phyloP scores from a whole-genome alignment of 75 land plant genomes.

The Sequoia sempervirens region DNA sequence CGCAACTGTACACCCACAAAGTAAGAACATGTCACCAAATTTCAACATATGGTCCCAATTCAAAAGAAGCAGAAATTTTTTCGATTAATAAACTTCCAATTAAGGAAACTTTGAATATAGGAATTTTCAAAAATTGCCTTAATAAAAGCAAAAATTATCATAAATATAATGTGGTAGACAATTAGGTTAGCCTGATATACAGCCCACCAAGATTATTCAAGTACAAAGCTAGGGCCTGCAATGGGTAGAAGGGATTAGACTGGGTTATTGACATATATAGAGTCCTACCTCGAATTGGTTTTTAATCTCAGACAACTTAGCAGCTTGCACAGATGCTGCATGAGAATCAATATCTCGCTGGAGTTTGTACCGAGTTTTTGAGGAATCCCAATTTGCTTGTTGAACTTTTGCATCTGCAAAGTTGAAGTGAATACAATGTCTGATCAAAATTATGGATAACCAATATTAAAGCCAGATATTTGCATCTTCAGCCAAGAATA shows the following conservation, averaged over 20 bases:
- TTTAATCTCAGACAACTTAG: conserved; percentile 58
- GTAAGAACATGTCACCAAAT: neutral
- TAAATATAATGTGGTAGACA: neutral
- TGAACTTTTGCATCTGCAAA: conserved; percentile 62
- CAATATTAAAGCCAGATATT: neutral
- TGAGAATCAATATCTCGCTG: conserved; percentile 71
- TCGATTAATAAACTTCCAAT: neutral
- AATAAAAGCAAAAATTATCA: neutral
- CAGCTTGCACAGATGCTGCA: conserved; percentile 39
- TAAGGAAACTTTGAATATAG: neutral
- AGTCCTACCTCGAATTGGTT: conserved; percentile 48
- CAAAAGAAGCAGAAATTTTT: neutral
- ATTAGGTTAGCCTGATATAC: neutral
- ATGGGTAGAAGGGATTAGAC: neutral
- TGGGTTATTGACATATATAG: neutral
- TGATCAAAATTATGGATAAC: neutral
- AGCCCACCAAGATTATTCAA: neutral
- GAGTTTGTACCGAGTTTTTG: conserved; percentile 73
- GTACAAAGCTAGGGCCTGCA: neutral
- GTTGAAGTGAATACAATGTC: neutral
- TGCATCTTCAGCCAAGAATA: neutral
- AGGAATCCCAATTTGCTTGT: conserved; percentile 70
- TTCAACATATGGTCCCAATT: neutral
- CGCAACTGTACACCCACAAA: conserved; percentile 28
- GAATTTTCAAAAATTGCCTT: neutral